These are phyloP conservation scores for Hypoxylon fuscum DNA, from an alignment of 495 filamentous ascomycete genomes.

Conservation along the genomic window DNA sequence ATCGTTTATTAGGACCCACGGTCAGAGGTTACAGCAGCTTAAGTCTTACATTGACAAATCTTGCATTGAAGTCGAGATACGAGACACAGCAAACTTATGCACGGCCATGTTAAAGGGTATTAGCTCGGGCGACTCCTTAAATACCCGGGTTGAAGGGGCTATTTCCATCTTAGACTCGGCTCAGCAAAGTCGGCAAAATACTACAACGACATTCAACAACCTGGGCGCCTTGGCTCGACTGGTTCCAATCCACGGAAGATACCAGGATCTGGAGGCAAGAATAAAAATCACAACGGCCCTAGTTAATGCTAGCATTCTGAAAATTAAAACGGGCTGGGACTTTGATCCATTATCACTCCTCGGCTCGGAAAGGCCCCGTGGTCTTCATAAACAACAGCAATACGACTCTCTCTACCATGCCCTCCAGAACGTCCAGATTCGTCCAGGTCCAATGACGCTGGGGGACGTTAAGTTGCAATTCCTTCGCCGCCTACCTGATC, in stretches of 20 bases:
- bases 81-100: constrained; percentile 13
- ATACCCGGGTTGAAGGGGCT: constrained; percentile 7
- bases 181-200: constrained; percentile 10
- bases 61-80: constrained; percentile 20
- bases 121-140: constrained; percentile 1
- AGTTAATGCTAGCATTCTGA: constrained; percentile 17
- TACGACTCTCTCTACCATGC: constrained; percentile 27
- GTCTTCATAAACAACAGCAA: neutral
- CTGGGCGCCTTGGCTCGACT: constrained; percentile 13
- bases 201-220: neutral
- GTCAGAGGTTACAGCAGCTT: neutral
- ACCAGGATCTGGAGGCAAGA: constrained; percentile 8
- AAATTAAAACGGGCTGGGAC: constrained; percentile 29
- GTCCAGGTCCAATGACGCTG: constrained; percentile 23
- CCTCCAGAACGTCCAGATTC: constrained; percentile 22
- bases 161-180: constrained; percentile 17
- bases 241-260: constrained; percentile 20
- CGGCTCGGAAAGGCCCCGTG: neutral
- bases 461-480: constrained; percentile 26
- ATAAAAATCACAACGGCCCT: constrained; percentile 13
- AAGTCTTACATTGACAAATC: constrained; percentile 3
- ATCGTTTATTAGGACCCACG: neutral
- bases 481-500: constrained; percentile 22
- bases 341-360: constrained; percentile 20
- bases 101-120: constrained; percentile 5